These are phyloP conservation scores for Alternaria panax DNA, from an alignment of 2,329 filamentous ascomycete genomes.

Conservation along the genomic window DNA sequence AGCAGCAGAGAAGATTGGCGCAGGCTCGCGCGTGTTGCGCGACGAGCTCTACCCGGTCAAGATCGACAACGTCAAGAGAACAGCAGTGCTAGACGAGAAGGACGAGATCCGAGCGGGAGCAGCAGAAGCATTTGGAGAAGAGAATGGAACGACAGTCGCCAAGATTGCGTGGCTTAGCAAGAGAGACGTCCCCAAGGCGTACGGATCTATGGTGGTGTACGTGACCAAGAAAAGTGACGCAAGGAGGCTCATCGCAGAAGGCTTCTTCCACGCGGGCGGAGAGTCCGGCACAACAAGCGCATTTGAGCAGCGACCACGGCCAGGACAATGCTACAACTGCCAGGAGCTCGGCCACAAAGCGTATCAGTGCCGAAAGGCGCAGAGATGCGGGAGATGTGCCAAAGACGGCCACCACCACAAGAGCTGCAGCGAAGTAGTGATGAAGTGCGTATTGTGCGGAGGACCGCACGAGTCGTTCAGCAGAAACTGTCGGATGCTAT, in stretches of 20 bases:
- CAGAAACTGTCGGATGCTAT: conserved; percentile 10
- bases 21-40: conserved; percentile 13
- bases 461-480: conserved; percentile 12
- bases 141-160: conserved; percentile 13
- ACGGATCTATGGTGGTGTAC: conserved; percentile 6
- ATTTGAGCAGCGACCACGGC: conserved; percentile 11
- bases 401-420: conserved; percentile 16
- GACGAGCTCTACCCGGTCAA: conserved; percentile 12
- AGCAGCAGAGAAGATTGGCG: conserved; percentile 13
- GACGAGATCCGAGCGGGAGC: conserved; percentile 7
- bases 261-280: conserved; percentile 16
- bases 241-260: conserved; percentile 13
- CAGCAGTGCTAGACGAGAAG: conserved; percentile 7
- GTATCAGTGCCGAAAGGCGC: conserved; percentile 11
- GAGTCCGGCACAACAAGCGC: conserved; percentile 13
- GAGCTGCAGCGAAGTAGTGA: conserved; percentile 10
- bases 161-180: conserved; percentile 14
- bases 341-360: conserved; percentile 14
- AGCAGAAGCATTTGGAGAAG: conserved; percentile 10
- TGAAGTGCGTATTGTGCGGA: not conserved
- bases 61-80: conserved; percentile 14
- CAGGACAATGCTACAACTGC: conserved; percentile 16
- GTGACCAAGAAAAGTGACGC: conserved; percentile 13
- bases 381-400: conserved; percentile 13
- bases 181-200: conserved; percentile 11